phyloP scores from a whole-genome alignment of 2,329 filamentous ascomycete species.

The Pseudophaeomoniella oleicola region DNA sequence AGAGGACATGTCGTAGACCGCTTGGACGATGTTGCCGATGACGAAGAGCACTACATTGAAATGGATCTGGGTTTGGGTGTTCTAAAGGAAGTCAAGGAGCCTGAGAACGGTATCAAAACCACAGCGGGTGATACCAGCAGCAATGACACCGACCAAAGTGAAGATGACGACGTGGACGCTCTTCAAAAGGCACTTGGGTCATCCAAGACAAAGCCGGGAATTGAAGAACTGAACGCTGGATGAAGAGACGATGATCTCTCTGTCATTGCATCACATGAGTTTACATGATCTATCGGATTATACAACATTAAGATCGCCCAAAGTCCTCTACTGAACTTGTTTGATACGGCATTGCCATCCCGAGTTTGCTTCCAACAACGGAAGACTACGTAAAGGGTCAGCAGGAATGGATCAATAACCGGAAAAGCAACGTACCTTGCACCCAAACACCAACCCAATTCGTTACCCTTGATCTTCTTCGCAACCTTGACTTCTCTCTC shows the following conservation, averaged over 20 bases:
- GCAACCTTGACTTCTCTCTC: constrained; percentile 93
- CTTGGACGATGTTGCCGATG: constrained; percentile 20
- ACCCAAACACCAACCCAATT: constrained; percentile 94
- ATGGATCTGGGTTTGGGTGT: constrained; percentile 32
- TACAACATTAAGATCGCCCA: no score
- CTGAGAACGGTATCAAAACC: neutral
- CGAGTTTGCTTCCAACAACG: constrained; percentile 63
- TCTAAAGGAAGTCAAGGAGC: constrained; percentile 19
- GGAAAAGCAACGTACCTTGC: constrained; percentile 54
- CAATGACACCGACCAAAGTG: constrained; percentile 4
- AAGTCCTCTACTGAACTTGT: constrained; percentile 44
- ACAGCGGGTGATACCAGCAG: constrained; percentile 7
- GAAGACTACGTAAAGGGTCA: no score
- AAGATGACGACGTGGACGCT: neutral
- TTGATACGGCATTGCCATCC: constrained; percentile 84
- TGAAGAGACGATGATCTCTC: neutral
- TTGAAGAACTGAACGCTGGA: neutral
- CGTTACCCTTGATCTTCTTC: constrained; percentile 96
- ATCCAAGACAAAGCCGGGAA: neutral
- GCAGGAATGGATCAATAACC: constrained; percentile 2
- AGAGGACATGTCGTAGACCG: constrained; percentile 18
- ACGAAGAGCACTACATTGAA: constrained; percentile 24
- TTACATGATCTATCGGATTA: no score
- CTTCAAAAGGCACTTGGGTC: neutral
- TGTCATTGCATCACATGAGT: neutral